Evolutionary conservation across 108 stramenopile species (phyloP).

Genomic region (Cyclostephanos invisitatus): DNA sequence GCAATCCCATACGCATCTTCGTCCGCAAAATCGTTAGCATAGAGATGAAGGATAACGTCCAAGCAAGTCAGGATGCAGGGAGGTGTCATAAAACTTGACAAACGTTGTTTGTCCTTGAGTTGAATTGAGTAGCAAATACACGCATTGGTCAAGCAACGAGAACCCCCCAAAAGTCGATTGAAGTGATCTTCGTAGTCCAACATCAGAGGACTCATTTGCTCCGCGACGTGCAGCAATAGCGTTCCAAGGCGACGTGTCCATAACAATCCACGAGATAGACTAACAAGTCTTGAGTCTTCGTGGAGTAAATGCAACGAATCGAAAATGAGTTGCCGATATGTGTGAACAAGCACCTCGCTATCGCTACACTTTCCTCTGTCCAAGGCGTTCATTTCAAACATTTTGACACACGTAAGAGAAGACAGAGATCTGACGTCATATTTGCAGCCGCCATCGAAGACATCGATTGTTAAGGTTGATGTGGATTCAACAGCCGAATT

Average conservation of each 20-base stretch:
- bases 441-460: background rate
- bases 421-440: constrained; percentile 20
- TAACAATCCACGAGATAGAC: constrained; percentile 28
- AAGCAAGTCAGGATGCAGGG: constrained; percentile 51
- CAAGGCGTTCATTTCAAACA: background rate
- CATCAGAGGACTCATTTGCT: constrained; percentile 38
- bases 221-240: constrained; percentile 34
- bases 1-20: constrained; percentile 29
- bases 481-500: background rate
- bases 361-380: constrained; percentile 3
- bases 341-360: constrained; percentile 5
- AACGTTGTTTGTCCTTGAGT: background rate
- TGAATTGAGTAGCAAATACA: background rate
- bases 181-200: constrained; percentile 61
- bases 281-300: constrained; percentile 68
- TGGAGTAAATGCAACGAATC: constrained; percentile 73
- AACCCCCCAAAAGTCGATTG: constrained; percentile 40
- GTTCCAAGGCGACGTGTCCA: constrained; percentile 37
- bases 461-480: background rate
- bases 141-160: constrained; percentile 30
- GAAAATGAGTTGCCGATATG: constrained; percentile 47
- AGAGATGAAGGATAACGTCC: constrained; percentile 37
- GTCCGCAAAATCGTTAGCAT: background rate
- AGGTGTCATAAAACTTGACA: constrained; percentile 26
- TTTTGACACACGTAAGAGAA: constrained; percentile 12